Conservation (phyloP, 148 eudicot species). For the Fagopyrum esculentum region DNA sequence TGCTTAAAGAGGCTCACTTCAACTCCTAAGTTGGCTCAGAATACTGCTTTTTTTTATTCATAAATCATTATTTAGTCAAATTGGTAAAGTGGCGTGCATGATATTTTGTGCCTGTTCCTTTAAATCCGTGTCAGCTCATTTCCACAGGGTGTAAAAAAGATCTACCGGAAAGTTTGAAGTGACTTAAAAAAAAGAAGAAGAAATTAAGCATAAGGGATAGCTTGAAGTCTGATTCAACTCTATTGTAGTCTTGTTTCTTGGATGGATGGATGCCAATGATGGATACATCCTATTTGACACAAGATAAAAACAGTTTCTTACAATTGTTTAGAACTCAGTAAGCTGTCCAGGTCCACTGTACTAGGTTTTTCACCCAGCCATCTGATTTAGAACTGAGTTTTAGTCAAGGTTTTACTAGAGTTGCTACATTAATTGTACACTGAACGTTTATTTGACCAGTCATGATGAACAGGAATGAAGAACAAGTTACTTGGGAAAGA, state of each 20-base stretch:
- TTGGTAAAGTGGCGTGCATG: background rate
- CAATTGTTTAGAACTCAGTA: background rate
- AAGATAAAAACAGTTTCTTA: background rate
- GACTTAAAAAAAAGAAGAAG: too few species aligned
- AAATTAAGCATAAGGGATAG: background rate
- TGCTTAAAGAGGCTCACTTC: background rate
- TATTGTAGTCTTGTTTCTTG: background rate
- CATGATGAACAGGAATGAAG: background rate
- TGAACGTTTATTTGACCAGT: background rate
- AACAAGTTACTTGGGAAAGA: background rate
- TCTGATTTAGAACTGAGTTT: background rate
- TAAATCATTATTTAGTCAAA: background rate
- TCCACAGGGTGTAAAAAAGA: too few species aligned
- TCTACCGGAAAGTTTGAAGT: too few species aligned
- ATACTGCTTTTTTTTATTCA: conserved; percentile 3
- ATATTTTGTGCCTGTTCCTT: background rate
- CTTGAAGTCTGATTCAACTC: background rate
- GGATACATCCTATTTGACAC: background rate
- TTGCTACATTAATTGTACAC: background rate
- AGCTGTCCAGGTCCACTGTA: background rate
- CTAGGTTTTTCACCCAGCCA: background rate
- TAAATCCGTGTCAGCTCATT: background rate
- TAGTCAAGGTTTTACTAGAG: background rate
- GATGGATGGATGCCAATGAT: background rate
- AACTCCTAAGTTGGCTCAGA: background rate